phyloP scores from a whole-genome alignment of 2,329 filamentous ascomycete species.

The Colletotrichum abscissum region DNA sequence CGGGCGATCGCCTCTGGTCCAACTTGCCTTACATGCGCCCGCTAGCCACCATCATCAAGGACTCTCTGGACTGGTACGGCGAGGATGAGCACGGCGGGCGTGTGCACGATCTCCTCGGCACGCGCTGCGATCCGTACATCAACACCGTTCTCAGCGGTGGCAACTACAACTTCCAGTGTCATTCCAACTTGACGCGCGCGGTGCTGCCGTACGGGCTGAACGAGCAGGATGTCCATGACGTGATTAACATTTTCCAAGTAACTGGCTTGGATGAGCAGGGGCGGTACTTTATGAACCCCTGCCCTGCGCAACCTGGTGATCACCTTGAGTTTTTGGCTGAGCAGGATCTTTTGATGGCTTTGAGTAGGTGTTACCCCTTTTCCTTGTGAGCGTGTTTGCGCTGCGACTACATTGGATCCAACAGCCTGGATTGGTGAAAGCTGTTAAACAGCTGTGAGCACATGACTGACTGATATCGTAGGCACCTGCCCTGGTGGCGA shows the following conservation, averaged over 20 bases:
- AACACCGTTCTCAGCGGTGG: constrained; percentile 76
- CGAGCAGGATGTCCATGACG: constrained; percentile 84
- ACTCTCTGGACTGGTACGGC: constrained; percentile 73
- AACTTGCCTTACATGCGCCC: constrained; percentile 82
- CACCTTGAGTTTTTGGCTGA: constrained; percentile 85
- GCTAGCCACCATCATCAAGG: constrained; percentile 75
- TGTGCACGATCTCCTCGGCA: constrained; percentile 84
- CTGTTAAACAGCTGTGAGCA: background rate
- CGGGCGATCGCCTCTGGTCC: constrained; percentile 81
- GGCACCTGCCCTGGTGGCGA: constrained; percentile 84
- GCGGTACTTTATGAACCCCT: constrained; percentile 80
- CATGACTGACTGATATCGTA: constrained; percentile 37
- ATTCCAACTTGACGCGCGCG: constrained; percentile 82
- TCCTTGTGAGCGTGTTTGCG: background rate
- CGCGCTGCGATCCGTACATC: constrained; percentile 87
- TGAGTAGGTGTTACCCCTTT: constrained; percentile 52
- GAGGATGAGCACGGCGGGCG: constrained; percentile 71
- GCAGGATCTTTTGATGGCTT: constrained; percentile 74
- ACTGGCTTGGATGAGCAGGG: constrained; percentile 80
- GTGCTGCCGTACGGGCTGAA: constrained; percentile 75
- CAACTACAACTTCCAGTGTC: constrained; percentile 84
- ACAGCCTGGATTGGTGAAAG: background rate
- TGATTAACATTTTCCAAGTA: constrained; percentile 88
- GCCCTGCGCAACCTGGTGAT: constrained; percentile 65
- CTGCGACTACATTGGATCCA: background rate